Percentiles rank a stretch among this genome's conserved stretches.
These are phyloP conservation scores for Hypocreales sp. DNA, from an alignment of 2,329 filamentous ascomycete species.

Conservation along the genomic window DNA sequence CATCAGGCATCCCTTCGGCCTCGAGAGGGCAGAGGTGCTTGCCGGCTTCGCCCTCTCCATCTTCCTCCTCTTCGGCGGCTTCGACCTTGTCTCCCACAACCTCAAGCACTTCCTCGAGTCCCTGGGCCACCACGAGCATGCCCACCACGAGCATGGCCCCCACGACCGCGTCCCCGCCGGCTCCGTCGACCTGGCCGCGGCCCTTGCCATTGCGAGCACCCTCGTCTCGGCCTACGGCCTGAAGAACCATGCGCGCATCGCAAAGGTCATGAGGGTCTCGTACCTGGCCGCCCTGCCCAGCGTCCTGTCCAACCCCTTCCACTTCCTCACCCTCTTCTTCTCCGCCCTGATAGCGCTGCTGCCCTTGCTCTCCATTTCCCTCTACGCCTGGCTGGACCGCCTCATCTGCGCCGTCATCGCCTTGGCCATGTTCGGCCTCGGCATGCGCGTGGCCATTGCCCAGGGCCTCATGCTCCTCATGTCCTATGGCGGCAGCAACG, in stretches of 20 bases:
- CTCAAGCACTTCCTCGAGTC: constrained; percentile 80
- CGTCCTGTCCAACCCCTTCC: constrained; percentile 85
- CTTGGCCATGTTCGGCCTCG: constrained; percentile 75
- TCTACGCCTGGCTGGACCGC: constrained; percentile 73
- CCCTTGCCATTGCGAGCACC: constrained; percentile 70
- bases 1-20: constrained; percentile 82
- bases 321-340: constrained; percentile 85
- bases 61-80: constrained; percentile 90
- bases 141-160: constrained; percentile 54
- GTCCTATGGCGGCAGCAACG: constrained; percentile 46
- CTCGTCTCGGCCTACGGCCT: constrained; percentile 75
- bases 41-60: constrained; percentile 94
- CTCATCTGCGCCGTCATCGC: constrained; percentile 70
- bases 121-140: constrained; percentile 40
- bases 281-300: constrained; percentile 71
- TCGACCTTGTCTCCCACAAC: constrained; percentile 88
- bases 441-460: constrained; percentile 66
- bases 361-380: constrained; percentile 64
- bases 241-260: constrained; percentile 83
- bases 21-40: constrained; percentile 85
- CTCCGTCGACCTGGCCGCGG: constrained; percentile 65
- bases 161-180: constrained; percentile 56
- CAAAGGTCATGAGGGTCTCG: constrained; percentile 75
- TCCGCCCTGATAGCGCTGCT: constrained; percentile 66
- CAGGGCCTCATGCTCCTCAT: constrained; percentile 92